Base-by-base conservation (phyloP, 2,329 filamentous ascomycete species). In the Lachnellula occidentalis region DNA sequence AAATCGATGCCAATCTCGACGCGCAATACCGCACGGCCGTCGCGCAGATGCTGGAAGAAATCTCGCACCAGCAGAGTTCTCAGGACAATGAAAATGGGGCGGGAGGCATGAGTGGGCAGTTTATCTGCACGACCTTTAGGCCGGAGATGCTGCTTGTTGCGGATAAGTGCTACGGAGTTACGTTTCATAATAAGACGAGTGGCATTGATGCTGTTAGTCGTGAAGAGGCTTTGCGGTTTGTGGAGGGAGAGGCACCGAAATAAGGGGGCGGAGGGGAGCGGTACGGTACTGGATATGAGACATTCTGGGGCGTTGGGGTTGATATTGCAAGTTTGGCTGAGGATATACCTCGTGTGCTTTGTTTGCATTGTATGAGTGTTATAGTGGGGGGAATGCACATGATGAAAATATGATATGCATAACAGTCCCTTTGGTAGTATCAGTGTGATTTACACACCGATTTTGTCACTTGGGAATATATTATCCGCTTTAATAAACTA, bases 121-220 rank as follows among this genome's bases (percentile, higher is more conserved):
- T 99, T 70, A 99, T 99, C 72, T 97, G 94, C 79, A 99, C 94
- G 4, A 99, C 94, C 2, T 99, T 99, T 82, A 81, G 94, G 55
- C 94, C 94, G 1, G 94, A 99, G 74, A 96, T 99, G 79, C 81
- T 99, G 60, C 83, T 88, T 58, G 90, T 97, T 19, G 94, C 94
- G 3, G 92, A 97, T 76, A 95, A 96, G 76, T 96, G 92, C 73
- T 99, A 99, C 71, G 94, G 94, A 58, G 94, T 99, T 50, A 90
- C 89, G 50, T 97, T 92, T 73, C 82, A 84, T 61, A 92, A 92
- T 72, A 97, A 97, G 80, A 95, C 92, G 61, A 95, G 90, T 74
- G 89, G 85, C 39, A 95, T 99, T 66, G 90, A 94, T 73, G 92
- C 92, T 50, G 92, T 96, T 48, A 86, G 83, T 59, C 83, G 85